Evolutionary conservation across 306 rosid species (phyloP).

Genomic region (Casuarina glauca): DNA sequence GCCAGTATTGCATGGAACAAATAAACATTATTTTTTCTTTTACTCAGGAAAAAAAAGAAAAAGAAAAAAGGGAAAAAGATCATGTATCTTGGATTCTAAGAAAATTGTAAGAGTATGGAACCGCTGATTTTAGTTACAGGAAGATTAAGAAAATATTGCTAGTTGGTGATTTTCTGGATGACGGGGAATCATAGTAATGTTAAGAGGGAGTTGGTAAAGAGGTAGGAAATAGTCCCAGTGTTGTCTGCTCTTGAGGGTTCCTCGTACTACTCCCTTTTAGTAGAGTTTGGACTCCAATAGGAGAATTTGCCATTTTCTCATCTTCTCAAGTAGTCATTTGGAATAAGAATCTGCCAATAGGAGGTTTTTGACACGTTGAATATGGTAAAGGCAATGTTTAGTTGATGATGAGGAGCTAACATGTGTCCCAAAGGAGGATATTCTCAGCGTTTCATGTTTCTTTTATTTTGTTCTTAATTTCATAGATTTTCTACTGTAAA

Average conservation of each 20-base stretch:
- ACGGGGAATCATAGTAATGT: neutral
- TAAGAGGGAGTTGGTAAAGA: neutral
- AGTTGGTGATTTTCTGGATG: neutral
- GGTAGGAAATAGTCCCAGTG: neutral
- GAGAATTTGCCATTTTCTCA: neutral
- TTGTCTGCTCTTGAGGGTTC: neutral
- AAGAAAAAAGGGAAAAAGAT: too few relatives aligned
- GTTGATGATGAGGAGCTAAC: neutral
- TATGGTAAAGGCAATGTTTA: neutral
- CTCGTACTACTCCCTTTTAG: neutral
- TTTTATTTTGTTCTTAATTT: neutral
- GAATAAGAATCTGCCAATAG: neutral
- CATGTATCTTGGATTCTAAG: neutral
- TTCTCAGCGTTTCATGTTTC: neutral
- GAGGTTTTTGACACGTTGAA: neutral
- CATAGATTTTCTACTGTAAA: neutral
- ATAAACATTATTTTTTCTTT: neutral
- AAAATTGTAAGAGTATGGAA: neutral
- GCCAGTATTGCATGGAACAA: neutral
- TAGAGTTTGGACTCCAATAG: neutral
- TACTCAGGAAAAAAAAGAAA: neutral
- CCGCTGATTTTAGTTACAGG: neutral
- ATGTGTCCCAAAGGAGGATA: neutral
- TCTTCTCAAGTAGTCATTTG: neutral
- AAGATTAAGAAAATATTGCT: neutral